Evolutionary conservation across 495 filamentous ascomycete genomes (phyloP), one percentile per base, ranked within the genome.

Genomic region (Penicillium steckii): DNA sequence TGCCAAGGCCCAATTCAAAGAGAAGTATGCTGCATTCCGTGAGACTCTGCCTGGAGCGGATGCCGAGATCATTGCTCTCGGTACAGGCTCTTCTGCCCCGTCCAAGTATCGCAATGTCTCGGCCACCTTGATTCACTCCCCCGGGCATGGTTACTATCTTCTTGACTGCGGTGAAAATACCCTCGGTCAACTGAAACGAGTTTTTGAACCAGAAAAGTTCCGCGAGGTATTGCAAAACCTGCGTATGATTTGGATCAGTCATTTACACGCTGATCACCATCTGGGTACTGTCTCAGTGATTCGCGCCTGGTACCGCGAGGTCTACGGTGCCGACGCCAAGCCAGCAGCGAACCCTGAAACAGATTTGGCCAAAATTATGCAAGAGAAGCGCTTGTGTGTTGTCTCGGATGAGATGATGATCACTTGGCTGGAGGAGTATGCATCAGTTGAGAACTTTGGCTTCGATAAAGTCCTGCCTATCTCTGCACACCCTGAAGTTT

Each of bases 51-150:
- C 85, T 13, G 79, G 85, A 48, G 73, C 77, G 33, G 85, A 96
- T 59, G 82, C 84, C 7, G 93, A 97, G 59, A 80, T 99, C 47
- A 84, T 91, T 49, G 78, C 90, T 0, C 80, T 99, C 4, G 94
- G 94, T 2, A 99, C 94, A 3, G 94, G 94, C 8, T 96, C 91
- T 3, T 86, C 91, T 9, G 53, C 84, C 13, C 95, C 94, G 4
- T 94, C 90, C 41, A 93, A 92, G 67, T 92, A 96, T 68, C 88
- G 94, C 48, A 99, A 97, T 66, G 94, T 97, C 33, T 95, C 91
- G 22, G 85, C 86, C 5, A 97, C 90, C 1, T 75, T 99, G 7
- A 58, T 97, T 32, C 79, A 89, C 18, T 85, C 93, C 1, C 94
- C 94, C n/a, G 86, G 83, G 1, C 80, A 78, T 43, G 94, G 94